Evolutionary conservation across 495 filamentous ascomycete species (phyloP), one percentile per base, ranked within the genome.

Genomic region (Penicillium chermesinum): DNA sequence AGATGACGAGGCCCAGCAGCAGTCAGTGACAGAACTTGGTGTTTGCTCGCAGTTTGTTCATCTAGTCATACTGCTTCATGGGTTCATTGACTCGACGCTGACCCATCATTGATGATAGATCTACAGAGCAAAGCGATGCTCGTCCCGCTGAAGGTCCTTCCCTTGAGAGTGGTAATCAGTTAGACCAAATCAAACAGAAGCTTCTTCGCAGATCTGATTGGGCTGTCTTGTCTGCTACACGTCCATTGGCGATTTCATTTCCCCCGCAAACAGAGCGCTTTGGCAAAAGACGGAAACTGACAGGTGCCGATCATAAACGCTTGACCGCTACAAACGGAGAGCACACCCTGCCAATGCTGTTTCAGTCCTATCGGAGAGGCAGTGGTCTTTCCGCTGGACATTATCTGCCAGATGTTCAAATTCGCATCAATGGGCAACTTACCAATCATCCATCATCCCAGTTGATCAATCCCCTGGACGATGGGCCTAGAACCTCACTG

Each of bases 241-340:
- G 64, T 39, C 67, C 71, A 7, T 41, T 73, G 8, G 49, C 62
- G 2, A 53, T 74, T 6, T 14, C 55, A 13, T 72, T 72, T 37
- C 46, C 61, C 2, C 43, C 58, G 0, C 63, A 67, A 37, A 33
- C 58, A 2, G 62, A 58, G 41, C 53, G 49, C 16, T 67, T 73
- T 55, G 70, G 69, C 2, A 72, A 66, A 50, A 54, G 70, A 41
- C 52, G 70, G 14, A 67, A 50, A 55, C 37, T 73, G 21, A 70
- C 65, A n/a, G 61, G 64, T 3, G 30, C 37, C 0, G 67, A 73
- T 32, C 54, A 55, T 15, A 50, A 49, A 22, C 58, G 65, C 25
- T 45, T 67, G 42, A 57, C 52, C n/a, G 40, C 46, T 32, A 27
- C 53, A 17, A 8, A 42, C 7, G 30, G 38, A 16, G 16, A 38